Evolutionary conservation across 2,329 filamentous ascomycete genomes (phyloP).

Genomic region (Penicillium aurantiogriseum): DNA sequence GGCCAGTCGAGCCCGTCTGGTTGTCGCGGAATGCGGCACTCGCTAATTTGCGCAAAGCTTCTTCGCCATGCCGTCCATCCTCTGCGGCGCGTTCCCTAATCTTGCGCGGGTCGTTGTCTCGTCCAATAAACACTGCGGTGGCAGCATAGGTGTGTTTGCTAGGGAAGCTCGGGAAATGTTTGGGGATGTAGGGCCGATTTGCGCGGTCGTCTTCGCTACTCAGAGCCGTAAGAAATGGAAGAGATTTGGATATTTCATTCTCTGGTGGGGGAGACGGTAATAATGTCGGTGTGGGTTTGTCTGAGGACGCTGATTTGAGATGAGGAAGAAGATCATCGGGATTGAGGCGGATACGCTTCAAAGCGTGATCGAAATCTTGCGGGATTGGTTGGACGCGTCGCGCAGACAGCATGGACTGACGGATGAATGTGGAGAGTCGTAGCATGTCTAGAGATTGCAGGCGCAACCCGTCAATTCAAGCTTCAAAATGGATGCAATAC

Average conservation of each 20-base stretch:
- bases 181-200: conserved; percentile 55
- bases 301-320: conserved; percentile 29
- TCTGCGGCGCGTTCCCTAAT: conserved; percentile 63
- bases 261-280: conserved; percentile 44
- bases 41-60: conserved; percentile 61
- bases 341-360: conserved; percentile 31
- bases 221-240: conserved; percentile 53
- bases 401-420: conserved; percentile 57
- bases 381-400: conserved; percentile 57
- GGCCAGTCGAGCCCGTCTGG: conserved; percentile 41
- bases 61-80: conserved; percentile 64
- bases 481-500: background rate
- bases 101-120: conserved; percentile 59
- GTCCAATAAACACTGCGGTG: conserved; percentile 58
- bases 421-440: conserved; percentile 53
- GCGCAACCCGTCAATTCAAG: conserved; percentile 22
- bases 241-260: conserved; percentile 35
- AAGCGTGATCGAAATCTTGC: conserved; percentile 56
- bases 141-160: conserved; percentile 63
- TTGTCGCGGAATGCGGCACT: conserved; percentile 48
- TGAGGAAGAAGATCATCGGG: conserved; percentile 36
- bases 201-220: conserved; percentile 49
- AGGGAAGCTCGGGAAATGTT: conserved; percentile 61
- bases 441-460: conserved; percentile 50
- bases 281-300: conserved; percentile 27